Conservation (phyloP, 2,329 filamentous ascomycete genomes). For the Penicillium sclerotiorum region DNA sequence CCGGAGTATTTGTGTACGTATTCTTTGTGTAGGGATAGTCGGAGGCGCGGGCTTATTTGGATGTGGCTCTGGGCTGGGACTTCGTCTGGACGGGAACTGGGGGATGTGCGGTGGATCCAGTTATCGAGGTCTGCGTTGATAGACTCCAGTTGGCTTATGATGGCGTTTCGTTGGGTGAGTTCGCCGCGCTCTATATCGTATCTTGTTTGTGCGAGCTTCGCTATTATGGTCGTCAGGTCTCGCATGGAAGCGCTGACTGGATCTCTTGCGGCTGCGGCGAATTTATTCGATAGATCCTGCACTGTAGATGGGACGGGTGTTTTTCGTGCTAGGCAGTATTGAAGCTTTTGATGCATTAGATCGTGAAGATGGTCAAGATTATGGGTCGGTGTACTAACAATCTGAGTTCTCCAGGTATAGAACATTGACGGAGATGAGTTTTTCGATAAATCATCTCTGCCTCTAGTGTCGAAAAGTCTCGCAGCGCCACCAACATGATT, state of each 20-base stretch:
- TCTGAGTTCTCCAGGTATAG: conserved; percentile 1
- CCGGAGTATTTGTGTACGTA: neutral
- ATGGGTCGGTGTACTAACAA: neutral
- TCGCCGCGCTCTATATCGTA: neutral
- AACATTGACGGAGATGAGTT: conserved; percentile 1
- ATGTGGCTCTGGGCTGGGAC: neutral
- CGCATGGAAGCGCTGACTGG: neutral
- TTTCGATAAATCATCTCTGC: neutral
- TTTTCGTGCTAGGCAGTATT: neutral
- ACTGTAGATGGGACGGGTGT: neutral
- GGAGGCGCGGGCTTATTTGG: neutral
- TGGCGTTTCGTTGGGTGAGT: neutral
- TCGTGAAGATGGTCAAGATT: neutral
- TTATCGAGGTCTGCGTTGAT: neutral
- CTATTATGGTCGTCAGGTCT: neutral
- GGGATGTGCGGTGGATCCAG: neutral
- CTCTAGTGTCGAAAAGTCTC: neutral
- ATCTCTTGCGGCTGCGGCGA: neutral
- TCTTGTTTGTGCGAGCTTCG: neutral
- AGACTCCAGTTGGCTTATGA: neutral
- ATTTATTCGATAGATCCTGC: neutral
- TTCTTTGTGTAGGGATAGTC: neutral
- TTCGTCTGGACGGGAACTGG: neutral
- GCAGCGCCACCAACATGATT: conserved; percentile 4
- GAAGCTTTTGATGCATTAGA: neutral